phyloP scores from a whole-genome alignment of 2,329 filamentous ascomycete species.

The Penicillium sp. region DNA sequence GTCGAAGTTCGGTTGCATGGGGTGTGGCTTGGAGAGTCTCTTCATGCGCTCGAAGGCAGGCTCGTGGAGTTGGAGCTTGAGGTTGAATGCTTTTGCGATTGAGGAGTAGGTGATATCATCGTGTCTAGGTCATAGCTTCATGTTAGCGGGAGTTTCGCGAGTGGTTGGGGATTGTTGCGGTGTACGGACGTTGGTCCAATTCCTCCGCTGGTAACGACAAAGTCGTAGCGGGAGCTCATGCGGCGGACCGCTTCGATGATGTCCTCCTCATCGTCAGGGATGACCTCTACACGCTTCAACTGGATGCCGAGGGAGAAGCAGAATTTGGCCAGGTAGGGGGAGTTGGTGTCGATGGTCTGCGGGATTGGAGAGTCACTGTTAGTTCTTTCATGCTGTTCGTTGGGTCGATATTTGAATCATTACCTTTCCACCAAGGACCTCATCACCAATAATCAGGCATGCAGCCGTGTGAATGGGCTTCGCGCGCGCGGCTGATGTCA shows the following conservation, averaged over 20 bases:
- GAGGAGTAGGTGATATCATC: slow-evolving; percentile 97
- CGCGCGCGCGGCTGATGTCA: slow-evolving; percentile 46
- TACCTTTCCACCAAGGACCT: slow-evolving; percentile 93
- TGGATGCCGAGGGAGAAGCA: slow-evolving; percentile 65
- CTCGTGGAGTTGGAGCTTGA: slow-evolving; percentile 75
- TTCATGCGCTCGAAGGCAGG: slow-evolving; percentile 81
- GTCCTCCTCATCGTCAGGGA: slow-evolving; percentile 86
- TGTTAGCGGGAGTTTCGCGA: slow-evolving; percentile 4
- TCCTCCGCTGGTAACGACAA: slow-evolving; percentile 91
- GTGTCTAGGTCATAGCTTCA: slow-evolving; percentile 60
- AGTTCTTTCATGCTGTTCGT: background rate
- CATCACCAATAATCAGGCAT: slow-evolving; percentile 94
- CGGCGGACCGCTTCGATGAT: slow-evolving; percentile 83
- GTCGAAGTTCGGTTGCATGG: slow-evolving; percentile 71
- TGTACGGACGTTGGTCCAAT: slow-evolving; percentile 84
- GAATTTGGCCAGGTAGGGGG: slow-evolving; percentile 63
- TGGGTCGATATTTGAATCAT: background rate
- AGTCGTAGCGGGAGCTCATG: slow-evolving; percentile 88
- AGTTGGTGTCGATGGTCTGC: slow-evolving; percentile 67
- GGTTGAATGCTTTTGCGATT: slow-evolving; percentile 82
- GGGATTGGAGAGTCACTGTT: background rate
- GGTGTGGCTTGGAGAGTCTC: slow-evolving; percentile 70
- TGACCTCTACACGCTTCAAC: slow-evolving; percentile 86
- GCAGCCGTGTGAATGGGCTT: slow-evolving; percentile 83
- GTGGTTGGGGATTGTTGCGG: background rate